phyloP scores from a whole-genome alignment of 208 protist species.

The Blastocrithidia nonstop region DNA sequence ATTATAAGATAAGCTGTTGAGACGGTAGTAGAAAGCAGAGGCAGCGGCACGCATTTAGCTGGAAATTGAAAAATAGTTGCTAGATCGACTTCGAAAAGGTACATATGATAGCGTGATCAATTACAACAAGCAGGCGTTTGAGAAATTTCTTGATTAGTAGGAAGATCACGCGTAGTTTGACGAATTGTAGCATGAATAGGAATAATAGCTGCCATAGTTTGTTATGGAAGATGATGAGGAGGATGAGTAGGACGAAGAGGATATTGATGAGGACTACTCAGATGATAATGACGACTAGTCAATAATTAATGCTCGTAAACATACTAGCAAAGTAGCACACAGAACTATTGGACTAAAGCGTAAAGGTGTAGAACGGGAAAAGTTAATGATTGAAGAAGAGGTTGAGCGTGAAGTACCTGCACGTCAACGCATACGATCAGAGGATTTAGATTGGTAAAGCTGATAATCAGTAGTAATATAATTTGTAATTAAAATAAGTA shows the following conservation, averaged over 20 bases:
- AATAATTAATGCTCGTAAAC: neutral
- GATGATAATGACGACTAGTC: conserved; percentile 5
- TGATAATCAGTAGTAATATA: too few relatives aligned
- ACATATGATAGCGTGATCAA: conserved; percentile 87
- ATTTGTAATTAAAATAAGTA: too few relatives aligned
- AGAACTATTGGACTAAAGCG: conserved; percentile 2
- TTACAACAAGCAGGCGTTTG: conserved; percentile 78
- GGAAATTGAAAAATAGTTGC: conserved; percentile 95
- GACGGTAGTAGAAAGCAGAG: conserved; percentile 93
- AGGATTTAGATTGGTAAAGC: conserved; percentile 70
- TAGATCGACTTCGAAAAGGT: conserved; percentile 90
- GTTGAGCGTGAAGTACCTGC: conserved; percentile 38
- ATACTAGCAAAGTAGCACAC: neutral
- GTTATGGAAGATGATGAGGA: conserved; percentile 76
- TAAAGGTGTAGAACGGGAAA: conserved; percentile 29
- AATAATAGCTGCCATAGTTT: conserved; percentile 69
- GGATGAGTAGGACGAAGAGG: conserved; percentile 9
- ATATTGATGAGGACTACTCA: conserved; percentile 7
- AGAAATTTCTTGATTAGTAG: conserved; percentile 76
- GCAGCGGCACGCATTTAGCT: conserved; percentile 92
- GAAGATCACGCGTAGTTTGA: conserved; percentile 73
- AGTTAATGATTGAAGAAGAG: conserved; percentile 76
- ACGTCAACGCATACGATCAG: conserved; percentile 24
- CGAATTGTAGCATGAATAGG: conserved; percentile 56
- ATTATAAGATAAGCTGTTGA: conserved; percentile 90